These are phyloP conservation scores for Ascochyta fabae DNA, from an alignment of 2,329 filamentous ascomycete species.

Conservation along the genomic window DNA sequence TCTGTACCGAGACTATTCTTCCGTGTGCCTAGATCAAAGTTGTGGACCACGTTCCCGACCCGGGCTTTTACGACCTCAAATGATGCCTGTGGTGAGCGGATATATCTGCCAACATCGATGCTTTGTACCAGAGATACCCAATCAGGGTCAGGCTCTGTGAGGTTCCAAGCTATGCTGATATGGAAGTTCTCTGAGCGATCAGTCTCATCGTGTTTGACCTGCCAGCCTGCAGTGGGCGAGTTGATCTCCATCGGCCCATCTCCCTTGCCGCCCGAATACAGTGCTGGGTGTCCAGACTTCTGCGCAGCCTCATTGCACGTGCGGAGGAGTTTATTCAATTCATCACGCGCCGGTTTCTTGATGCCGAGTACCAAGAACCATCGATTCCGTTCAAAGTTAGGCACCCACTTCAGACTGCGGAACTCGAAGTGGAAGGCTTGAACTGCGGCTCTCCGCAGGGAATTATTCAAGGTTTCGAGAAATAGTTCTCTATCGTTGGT, in stretches of 20 bases:
- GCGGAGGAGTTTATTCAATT: conserved; percentile 62
- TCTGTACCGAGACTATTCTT: not conserved
- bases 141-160: conserved; percentile 37
- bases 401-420: conserved; percentile 66
- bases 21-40: conserved; percentile 34
- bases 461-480: conserved; percentile 61
- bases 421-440: conserved; percentile 59
- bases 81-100: conserved; percentile 30
- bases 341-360: conserved; percentile 39
- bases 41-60: conserved; percentile 52
- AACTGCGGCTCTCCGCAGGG: conserved; percentile 51
- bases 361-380: conserved; percentile 85
- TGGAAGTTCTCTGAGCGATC: conserved; percentile 73
- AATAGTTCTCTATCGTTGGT: conserved; percentile 77
- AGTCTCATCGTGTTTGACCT: conserved; percentile 7
- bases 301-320: conserved; percentile 70
- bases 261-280: conserved; percentile 64
- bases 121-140: conserved; percentile 33
- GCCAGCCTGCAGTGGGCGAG: conserved; percentile 13
- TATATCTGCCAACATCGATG: conserved; percentile 28
- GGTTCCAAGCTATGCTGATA: conserved; percentile 84
- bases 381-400: conserved; percentile 71
- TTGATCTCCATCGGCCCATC: conserved; percentile 38
- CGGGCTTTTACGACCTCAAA: conserved; percentile 57
- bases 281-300: conserved; percentile 68